Evolutionary conservation across 2,329 filamentous ascomycete species (phyloP).

Genomic region (Colletotrichum gloeosporioides): DNA sequence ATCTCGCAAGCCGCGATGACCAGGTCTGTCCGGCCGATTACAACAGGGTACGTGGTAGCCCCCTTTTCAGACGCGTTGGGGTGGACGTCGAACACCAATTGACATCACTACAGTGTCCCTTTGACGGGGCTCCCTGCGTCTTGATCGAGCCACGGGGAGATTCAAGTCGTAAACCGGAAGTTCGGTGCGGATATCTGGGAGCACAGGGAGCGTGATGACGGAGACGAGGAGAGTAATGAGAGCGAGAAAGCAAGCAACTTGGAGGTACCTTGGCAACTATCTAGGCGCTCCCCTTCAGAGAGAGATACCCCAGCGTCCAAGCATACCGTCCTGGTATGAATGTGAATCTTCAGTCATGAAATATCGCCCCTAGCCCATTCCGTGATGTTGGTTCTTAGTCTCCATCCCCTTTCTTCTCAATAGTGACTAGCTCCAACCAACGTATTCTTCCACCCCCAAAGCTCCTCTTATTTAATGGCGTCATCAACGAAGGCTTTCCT

Average conservation of each 20-base stretch:
- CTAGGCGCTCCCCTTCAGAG: neutral
- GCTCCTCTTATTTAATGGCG: neutral
- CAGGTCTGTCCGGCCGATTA: constrained; percentile 17
- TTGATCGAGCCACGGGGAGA: constrained; percentile 16
- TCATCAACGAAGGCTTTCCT: neutral
- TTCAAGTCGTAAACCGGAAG: constrained; percentile 9
- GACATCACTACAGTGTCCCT: constrained; percentile 8
- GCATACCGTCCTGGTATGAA: constrained; percentile 14
- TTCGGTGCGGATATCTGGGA: constrained; percentile 14
- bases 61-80: neutral
- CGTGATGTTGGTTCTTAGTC: neutral
- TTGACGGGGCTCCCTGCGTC: constrained; percentile 9
- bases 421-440: neutral
- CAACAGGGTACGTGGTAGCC: neutral
- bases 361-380: neutral
- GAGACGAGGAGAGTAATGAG: neutral
- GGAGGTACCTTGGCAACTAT: constrained; percentile 13
- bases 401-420: neutral
- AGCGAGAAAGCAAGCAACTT: constrained; percentile 17
- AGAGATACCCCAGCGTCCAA: neutral
- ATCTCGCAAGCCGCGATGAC: neutral
- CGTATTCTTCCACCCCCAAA: neutral
- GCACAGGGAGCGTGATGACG: neutral
- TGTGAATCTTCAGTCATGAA: constrained; percentile 20
- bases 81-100: neutral